Percentiles rank a stretch among this genome's conserved stretches.
These are phyloP conservation scores for Lolium perenne DNA, from an alignment of 176 grass and related monocot genomes.

Conservation along the genomic window DNA sequence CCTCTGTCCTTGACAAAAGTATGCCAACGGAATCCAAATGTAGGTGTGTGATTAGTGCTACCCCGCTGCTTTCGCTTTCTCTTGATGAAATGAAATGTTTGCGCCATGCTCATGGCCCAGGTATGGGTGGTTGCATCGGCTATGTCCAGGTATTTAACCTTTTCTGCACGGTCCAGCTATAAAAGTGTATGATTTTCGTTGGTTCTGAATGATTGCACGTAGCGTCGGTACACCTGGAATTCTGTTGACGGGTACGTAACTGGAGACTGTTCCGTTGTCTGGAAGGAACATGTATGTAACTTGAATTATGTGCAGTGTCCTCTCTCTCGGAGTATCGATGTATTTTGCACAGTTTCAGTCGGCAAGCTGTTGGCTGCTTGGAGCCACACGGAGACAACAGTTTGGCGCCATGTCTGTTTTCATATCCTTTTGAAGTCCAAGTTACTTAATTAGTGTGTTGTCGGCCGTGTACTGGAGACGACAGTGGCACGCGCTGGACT, in stretches of 20 bases:
- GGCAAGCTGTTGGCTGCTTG: neutral
- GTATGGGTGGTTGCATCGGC: conserved; percentile 20
- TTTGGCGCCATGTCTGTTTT: conserved; percentile 2
- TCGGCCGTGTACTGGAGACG: neutral
- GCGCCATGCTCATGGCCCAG: conserved; percentile 24
- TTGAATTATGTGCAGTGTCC: neutral
- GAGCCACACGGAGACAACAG: neutral
- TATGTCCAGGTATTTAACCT: conserved; percentile 19
- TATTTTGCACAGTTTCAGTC: neutral
- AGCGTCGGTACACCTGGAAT: no score
- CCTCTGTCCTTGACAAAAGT: neutral
- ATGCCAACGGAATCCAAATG: conserved; percentile 41
- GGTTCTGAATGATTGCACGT: neutral
- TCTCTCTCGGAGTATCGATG: neutral
- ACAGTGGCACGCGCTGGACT: neutral
- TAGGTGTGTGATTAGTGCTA: conserved; percentile 40
- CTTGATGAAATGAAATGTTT: conserved; percentile 2
- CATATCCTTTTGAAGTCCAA: neutral
- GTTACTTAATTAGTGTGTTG: neutral
- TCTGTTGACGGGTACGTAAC: neutral
- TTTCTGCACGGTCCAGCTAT: neutral
- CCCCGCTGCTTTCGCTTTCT: neutral
- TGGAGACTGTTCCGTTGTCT: neutral
- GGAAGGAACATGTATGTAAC: neutral
- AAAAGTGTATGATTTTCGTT: neutral